Conservation (phyloP, 176 grass and related monocot species). For the Musa itinerans region DNA sequence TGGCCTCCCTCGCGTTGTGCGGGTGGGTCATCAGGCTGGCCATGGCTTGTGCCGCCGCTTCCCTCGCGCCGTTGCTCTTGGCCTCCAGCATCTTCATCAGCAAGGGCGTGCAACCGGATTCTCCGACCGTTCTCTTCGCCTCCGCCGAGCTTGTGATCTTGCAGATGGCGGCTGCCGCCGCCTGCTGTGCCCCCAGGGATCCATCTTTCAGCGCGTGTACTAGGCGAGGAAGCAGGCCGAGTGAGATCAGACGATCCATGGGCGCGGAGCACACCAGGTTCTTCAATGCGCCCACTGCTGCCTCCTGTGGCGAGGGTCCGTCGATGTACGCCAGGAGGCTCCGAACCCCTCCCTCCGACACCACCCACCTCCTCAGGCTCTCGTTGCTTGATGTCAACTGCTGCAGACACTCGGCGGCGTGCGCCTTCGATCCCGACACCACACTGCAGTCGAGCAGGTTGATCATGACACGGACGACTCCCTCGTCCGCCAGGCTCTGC, state of each 20-base stretch:
- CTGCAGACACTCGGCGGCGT: conserved; percentile 79
- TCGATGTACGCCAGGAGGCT: conserved; percentile 79
- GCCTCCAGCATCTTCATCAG: conserved; percentile 71
- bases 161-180: conserved; percentile 45
- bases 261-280: conserved; percentile 55
- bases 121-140: conserved; percentile 69
- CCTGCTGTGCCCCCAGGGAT: conserved; percentile 70
- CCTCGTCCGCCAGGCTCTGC: conserved; percentile 67
- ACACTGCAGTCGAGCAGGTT: conserved; percentile 50
- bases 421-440: conserved; percentile 71
- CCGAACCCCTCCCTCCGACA: conserved; percentile 59
- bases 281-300: conserved; percentile 56
- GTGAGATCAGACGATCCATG: conserved; percentile 46
- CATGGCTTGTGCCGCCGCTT: conserved; percentile 70
- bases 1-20: conserved; percentile 49
- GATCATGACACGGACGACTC: conserved; percentile 74
- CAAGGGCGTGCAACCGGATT: conserved; percentile 59
- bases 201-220: conserved; percentile 70
- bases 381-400: conserved; percentile 70
- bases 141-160: conserved; percentile 52
- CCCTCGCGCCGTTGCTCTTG: conserved; percentile 54
- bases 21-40: conserved; percentile 62
- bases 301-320: conserved; percentile 63
- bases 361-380: conserved; percentile 49
- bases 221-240: conserved; percentile 66